Base-by-base conservation (phyloP, 2,329 filamentous ascomycete species). In the Xylariales sp. region DNA sequence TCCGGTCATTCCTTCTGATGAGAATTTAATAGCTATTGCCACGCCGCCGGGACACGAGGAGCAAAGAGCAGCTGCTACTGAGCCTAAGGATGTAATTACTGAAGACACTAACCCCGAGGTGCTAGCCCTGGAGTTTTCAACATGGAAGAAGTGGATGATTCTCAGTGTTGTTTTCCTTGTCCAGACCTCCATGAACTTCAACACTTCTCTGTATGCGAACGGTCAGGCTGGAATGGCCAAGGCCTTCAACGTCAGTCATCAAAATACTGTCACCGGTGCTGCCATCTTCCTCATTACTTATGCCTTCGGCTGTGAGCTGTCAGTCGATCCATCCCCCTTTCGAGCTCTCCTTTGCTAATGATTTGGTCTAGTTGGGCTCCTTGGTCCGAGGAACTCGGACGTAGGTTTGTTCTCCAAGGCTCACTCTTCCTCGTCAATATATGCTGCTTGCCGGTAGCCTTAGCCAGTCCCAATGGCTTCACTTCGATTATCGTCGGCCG, bases 241-340 rank as follows among this genome's bases (percentile, higher is more conserved):
- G 57, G 76, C 85, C 16, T 85, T 85, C 58, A 71, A 75, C 63
- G 80, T 87, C 60, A 83, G 79, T 62, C 76, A 79, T 34, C 82
- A 85, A 71, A 81, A 79, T 0, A 83, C 83, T 2, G 81, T 84
- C 5, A 80, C 80, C 9, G 83, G 83, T 10, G 83, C 84, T 23
- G 82, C 82, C 69, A 75, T 83, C 4, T 87, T 86, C 75, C 78
- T 87, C 2, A 78, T 87, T 18, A 75, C 80, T 0, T 87, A 87
- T 70, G 83, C 83, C 10, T 86, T 87, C 69, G 76, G 76, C 52
- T 78, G 76, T 78, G 93, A 96, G 79, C 85, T 95, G 76, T 78
- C 70, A 69, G 75, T 67, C 7, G 30, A 49, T 39, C 23, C 32
- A 9, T 3, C 6, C 28, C 16, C 32, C 58, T 34, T 48, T 53